Evolutionary conservation across 805 yeast genomes (phyloP).

Genomic region (Metschnikowia corniflorae): DNA sequence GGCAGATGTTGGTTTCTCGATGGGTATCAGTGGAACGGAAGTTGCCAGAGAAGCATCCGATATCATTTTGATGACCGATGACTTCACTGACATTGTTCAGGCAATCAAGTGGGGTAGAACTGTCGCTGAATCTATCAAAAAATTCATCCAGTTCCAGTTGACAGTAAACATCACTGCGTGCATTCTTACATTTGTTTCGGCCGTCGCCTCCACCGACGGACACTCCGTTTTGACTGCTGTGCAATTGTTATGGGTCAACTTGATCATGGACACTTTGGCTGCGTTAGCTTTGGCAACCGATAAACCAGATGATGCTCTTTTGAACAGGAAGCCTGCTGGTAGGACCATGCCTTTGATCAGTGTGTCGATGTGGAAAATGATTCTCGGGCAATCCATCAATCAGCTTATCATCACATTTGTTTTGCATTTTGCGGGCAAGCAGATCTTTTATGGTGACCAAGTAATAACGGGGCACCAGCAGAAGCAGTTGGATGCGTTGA

Average conservation of each 20-base stretch:
- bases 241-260: slow-evolving; percentile 93
- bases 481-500: slow-evolving; percentile 72
- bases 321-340: slow-evolving; percentile 81
- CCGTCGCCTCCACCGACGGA: slow-evolving; percentile 78
- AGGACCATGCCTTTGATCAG: slow-evolving; percentile 76
- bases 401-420: slow-evolving; percentile 80
- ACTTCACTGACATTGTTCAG: slow-evolving; percentile 89
- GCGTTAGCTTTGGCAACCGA: slow-evolving; percentile 97
- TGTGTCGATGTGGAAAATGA: slow-evolving; percentile 98
- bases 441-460: slow-evolving; percentile 47
- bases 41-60: slow-evolving; percentile 98
- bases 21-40: slow-evolving; percentile 98
- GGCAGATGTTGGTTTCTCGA: slow-evolving; percentile 97
- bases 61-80: slow-evolving; percentile 89
- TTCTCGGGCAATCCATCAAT: slow-evolving; percentile 74
- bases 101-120: slow-evolving; percentile 99
- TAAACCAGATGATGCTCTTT: slow-evolving; percentile 80
- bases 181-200: slow-evolving; percentile 85
- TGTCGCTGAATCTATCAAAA: slow-evolving; percentile 89
- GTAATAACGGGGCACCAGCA: slow-evolving; percentile 41
- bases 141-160: slow-evolving; percentile 92
- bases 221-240: slow-evolving; percentile 93
- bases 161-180: slow-evolving; percentile 98
- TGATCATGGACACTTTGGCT: slow-evolving; percentile 97
- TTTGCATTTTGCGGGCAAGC: slow-evolving; percentile 73